Evolutionary conservation across 164 flowering plant genomes (phyloP).

Genomic region (Macadamia tetraphylla): DNA sequence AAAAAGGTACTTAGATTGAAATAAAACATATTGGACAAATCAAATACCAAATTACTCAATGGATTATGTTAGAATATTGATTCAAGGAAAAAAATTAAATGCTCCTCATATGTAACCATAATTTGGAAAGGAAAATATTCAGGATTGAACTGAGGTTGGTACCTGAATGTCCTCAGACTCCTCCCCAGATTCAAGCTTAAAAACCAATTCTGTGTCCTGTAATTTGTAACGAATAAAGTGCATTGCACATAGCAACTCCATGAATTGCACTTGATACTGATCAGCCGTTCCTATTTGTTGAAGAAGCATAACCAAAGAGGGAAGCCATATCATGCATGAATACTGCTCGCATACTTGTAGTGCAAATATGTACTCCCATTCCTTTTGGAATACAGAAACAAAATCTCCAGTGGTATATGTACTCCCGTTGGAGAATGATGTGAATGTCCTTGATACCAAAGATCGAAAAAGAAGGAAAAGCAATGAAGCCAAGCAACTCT

Average conservation of each 20-base stretch:
- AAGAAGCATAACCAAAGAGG: slow-evolving; percentile 57
- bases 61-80: neutral
- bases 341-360: slow-evolving; percentile 63
- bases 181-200: slow-evolving; percentile 52
- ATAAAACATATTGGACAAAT: too few relatives aligned
- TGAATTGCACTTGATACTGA: slow-evolving; percentile 22
- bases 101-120: too few relatives aligned
- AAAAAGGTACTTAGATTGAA: too few relatives aligned
- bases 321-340: slow-evolving; percentile 83
- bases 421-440: slow-evolving; percentile 13
- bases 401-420: slow-evolving; percentile 11
- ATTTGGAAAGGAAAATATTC: too few relatives aligned
- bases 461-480: slow-evolving; percentile 71
- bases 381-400: slow-evolving; percentile 19
- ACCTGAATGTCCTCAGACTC: slow-evolving; percentile 63
- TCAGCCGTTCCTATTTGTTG: slow-evolving; percentile 26
- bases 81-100: neutral
- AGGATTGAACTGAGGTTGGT: neutral
- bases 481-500: slow-evolving; percentile 53
- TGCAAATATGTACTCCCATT: slow-evolving; percentile 80
- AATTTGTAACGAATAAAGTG: slow-evolving; percentile 50
- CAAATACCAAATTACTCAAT: too few relatives aligned
- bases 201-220: slow-evolving; percentile 63
- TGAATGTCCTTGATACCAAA: slow-evolving; percentile 38
- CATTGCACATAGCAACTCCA: slow-evolving; percentile 42